Conservation (phyloP, 192 early-diverging fungal genomes). For the Fimicolochytrium jonesii region DNA sequence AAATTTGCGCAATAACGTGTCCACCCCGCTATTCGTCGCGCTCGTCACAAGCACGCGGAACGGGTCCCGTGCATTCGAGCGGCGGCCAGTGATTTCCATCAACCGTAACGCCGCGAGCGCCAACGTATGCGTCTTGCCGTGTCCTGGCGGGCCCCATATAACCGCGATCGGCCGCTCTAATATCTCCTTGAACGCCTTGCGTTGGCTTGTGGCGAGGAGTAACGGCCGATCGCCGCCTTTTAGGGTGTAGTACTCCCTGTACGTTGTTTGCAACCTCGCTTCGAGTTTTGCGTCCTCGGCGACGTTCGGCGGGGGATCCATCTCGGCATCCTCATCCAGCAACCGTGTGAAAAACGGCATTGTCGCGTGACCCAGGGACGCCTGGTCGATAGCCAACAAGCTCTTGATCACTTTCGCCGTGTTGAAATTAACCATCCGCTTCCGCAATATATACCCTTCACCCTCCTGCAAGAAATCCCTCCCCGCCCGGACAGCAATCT, state of each 20-base stretch:
- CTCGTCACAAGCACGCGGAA: conserved; percentile 31
- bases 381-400: conserved; percentile 22
- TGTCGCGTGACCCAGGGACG: not conserved
- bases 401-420: conserved; percentile 27
- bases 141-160: conserved; percentile 40
- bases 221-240: not conserved
- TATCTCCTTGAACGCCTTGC: conserved; percentile 24
- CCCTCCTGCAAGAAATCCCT: not conserved
- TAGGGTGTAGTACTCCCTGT: conserved; percentile 19
- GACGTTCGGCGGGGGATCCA: not conserved
- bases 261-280: conserved; percentile 6
- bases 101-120: conserved; percentile 30
- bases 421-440: conserved; percentile 34
- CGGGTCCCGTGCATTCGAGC: not conserved
- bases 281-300: conserved; percentile 6
- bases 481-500: not conserved
- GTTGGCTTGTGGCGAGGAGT: conserved; percentile 22
- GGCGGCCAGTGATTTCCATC: conserved; percentile 28
- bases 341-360: conserved; percentile 27
- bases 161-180: conserved; percentile 12
- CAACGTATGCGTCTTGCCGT: conserved; percentile 41
- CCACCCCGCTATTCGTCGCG: conserved; percentile 31
- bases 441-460: not conserved
- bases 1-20: conserved; percentile 28
- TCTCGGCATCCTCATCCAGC: not conserved